Evolutionary conservation across 305 asterid species (phyloP), one percentile per base, ranked within the genome.

Genomic region (Coffea humblotiana): DNA sequence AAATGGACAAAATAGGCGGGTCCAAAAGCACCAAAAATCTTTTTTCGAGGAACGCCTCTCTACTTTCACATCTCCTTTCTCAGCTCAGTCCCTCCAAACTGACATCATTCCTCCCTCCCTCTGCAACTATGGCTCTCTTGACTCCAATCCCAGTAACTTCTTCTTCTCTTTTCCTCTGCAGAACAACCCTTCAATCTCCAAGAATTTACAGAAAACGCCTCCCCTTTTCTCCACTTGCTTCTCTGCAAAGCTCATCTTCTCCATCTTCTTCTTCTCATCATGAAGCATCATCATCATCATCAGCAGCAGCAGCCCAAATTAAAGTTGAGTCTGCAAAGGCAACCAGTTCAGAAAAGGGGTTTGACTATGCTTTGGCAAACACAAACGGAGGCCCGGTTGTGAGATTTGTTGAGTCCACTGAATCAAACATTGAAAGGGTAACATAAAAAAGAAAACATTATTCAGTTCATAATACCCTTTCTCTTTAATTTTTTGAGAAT

Each of bases 391-490:
- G 72, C 89, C 85, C 91, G 3, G 81, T 91, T 75, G 87, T 90
- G 54, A 85, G 78, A 35, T 88, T 94, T 71, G 78, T 90, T 45
- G 90, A 89, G 82, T 80, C 85, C 58, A 84, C 94, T 6, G 98
- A 94, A 85, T 88, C 96, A 40, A 77, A 89, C 73, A 91, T 93
- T 37, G 98, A 94, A 84, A 94, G 85, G 90, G 97, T 89, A 83
- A 56, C 23, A 71, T 7, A n/a, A 10, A 49, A 49, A 49, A 11
- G 13, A 49, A 49, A 49, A 49, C 29, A 48, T 19, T 27, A 8
- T 76, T 47, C n/a, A 47, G 9, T 35, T 67, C 13, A 32, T 67
- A 15, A 45, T 32, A 5, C 40, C 27, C 3, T 23, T 66, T 45
- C 71, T 66, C 5, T 6, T 32, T 11, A 5, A 15, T 67, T 9